A percentile compares a stretch with the other conserved stretches of the same genome.
phyloP scores from a whole-genome alignment of 257 asterid genomes.

The Voacanga thouarsii region DNA sequence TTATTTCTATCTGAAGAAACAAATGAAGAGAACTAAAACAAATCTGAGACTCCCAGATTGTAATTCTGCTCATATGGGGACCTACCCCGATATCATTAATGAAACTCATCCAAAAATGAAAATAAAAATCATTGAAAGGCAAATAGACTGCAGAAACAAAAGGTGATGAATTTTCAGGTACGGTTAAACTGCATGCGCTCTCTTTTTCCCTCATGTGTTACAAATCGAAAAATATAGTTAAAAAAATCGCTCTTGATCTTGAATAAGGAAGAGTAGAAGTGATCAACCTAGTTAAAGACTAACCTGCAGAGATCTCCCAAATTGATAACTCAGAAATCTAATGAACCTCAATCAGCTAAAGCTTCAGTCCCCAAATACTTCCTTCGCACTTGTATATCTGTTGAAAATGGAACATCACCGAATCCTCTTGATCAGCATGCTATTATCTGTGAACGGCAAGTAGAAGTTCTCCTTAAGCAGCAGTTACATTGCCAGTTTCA shows the following conservation, averaged over 20 bases:
- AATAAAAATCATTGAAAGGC: background rate
- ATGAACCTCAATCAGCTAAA: conserved; percentile 26
- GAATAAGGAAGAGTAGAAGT: background rate
- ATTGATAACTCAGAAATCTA: conserved; percentile 23
- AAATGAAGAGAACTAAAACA: background rate
- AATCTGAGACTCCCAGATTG: background rate
- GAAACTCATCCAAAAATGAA: background rate
- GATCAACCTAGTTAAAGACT: conserved; percentile 15
- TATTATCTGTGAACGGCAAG: conserved; percentile 15
- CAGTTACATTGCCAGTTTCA: conserved; percentile 44
- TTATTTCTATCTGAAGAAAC: background rate
- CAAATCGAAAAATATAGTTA: background rate
- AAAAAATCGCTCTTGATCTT: background rate
- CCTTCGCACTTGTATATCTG: conserved; percentile 22
- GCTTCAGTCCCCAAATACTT: conserved; percentile 21
- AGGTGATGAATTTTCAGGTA: background rate
- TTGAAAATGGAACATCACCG: conserved; percentile 15
- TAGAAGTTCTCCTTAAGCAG: conserved; percentile 36
- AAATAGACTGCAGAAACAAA: background rate
- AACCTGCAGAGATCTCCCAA: conserved; percentile 46
- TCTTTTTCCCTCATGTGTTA: background rate
- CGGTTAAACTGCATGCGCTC: background rate
- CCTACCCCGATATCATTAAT: background rate
- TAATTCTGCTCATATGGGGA: background rate
- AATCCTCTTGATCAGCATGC: conserved; percentile 33